Evolutionary conservation across 805 yeast genomes (phyloP), one percentile per base, ranked within the genome.

Genomic region (Novakomyces olei): DNA sequence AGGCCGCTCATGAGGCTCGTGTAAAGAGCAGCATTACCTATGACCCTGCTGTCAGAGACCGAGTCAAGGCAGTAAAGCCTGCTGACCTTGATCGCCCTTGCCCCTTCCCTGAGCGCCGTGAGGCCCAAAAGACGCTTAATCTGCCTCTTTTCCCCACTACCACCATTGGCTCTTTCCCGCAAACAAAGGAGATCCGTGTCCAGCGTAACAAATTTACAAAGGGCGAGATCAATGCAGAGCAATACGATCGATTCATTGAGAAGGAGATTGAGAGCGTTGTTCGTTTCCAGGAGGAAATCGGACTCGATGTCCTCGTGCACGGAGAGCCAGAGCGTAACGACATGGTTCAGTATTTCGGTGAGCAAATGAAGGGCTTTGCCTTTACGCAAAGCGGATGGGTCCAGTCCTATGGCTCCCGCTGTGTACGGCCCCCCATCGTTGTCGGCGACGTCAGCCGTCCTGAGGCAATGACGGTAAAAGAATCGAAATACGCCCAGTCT

Each of bases 281-380:
- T 63, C 75, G 80, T 68, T 88, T 88, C 91, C 99, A 88, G 70
- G 98, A 88, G 67, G 94, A 88, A 60, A 72, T 85, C 54, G 99
- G 92, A 49, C 72, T 88, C 51, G 99, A 88, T 57, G 96, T 88
- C 50, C 68, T 85, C 49, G 99, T 88, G 46, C 98, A 88, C 65
- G 99, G 99, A 69, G 99, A 88, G 69, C 98, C 99, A 62, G 98
- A 88, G 73, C 78, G 99, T 73, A 88, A 88, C 68, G 99, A 88
- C 68, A 88, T 88, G 99, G 98, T 88, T 53, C 98, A 88, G 70
- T 88, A 85, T 75, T 88, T 88, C 47, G 99, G 98, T 69, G 98
- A 88, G 69, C 81, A 80, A 69, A 69, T 88, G 58, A 76, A 78
- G 56, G 99, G 99, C 63, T 88, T 77, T 59, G 93, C 92, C 48